Evolutionary conservation across 768 basidiomycete genomes (phyloP), one percentile per base, ranked within the genome.

Genomic region (Lactarius sp.): DNA sequence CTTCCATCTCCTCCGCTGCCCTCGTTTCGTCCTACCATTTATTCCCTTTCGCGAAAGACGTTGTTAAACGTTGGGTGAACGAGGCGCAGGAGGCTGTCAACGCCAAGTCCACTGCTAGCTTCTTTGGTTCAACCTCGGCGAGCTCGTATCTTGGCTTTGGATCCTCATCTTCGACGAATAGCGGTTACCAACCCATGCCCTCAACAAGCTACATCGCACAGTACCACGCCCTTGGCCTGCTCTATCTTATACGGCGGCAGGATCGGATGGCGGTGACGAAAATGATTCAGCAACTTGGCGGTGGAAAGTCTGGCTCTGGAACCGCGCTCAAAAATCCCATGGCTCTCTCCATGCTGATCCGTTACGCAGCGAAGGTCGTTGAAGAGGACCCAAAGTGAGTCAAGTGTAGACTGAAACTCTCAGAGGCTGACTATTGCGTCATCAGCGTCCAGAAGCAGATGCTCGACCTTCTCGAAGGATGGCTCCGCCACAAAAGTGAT

Each of bases 211-310:
- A 89, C 75, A 91, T 97, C 75, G 86, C 94, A 34, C 97, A 99
- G 77, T 99, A 98, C 75, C 97, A 98, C 72, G 95, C 94, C 2
- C 80, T 99, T 41, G 96, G 96, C 20, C 77, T 98, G 61, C 79
- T 99, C 49, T 98, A 96, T 75, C 79, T 93, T 65, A 98, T 99
- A 71, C 86, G 97, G 50, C 93, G 96, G 73, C 94, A 97, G 73
- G 97, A 99, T 76, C 81, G 97, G 66, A 99, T 98, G 97, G 97
- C 97, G 3, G 86, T 98, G 39, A 98, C 94, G 34, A 99, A 98
- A 78, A 96, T 98, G 94, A 95, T 99, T 56, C 96, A 98, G 75
- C 96, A 98, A 73, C 83, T 98, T 18, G 92, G 91, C 50, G 92
- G 92, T 6, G 92, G 92, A 14, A 90, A 90, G 70, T 86, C 89